A percentile compares a stretch with the other conserved stretches of the same genome.
Evolutionary conservation across 805 yeast genomes (phyloP).

Genomic region (Myxozyma neotropica): DNA sequence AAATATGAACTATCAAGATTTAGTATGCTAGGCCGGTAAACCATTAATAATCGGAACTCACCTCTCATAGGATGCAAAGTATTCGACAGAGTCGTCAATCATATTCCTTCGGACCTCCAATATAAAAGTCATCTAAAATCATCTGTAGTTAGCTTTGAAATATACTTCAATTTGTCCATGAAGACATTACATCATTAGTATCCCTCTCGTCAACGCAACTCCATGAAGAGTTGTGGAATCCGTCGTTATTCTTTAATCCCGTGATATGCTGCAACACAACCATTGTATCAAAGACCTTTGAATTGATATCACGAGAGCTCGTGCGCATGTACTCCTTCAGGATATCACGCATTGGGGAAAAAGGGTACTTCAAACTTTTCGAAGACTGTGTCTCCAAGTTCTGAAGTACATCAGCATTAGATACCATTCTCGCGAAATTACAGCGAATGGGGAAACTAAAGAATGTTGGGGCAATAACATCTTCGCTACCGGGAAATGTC

Average conservation of each 20-base stretch:
- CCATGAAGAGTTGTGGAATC: constrained; percentile 22
- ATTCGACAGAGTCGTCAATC: constrained; percentile 3
- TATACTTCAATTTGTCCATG: neutral
- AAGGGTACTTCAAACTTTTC: constrained; percentile 10
- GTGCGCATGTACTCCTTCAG: neutral
- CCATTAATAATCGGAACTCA: neutral
- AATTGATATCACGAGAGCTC: neutral
- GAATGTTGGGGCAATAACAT: constrained; percentile 28
- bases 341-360: constrained; percentile 23
- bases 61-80: constrained; percentile 7
- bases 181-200: constrained; percentile 16
- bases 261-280: constrained; percentile 18
- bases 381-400: constrained; percentile 1
- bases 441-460: constrained; percentile 28
- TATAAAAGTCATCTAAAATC: constrained; percentile 15
- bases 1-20: neutral
- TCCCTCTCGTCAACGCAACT: constrained; percentile 12
- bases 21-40: neutral
- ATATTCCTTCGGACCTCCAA: constrained; percentile 15
- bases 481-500: constrained; percentile 17
- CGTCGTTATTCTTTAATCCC: neutral
- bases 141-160: neutral
- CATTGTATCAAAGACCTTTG: constrained; percentile 24
- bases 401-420: constrained; percentile 5
- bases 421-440: neutral